A percentile compares a stretch with the other conserved stretches of the same genome.
phyloP scores from a whole-genome alignment of 2,329 filamentous ascomycete genomes.

The Penicillium paneum region DNA sequence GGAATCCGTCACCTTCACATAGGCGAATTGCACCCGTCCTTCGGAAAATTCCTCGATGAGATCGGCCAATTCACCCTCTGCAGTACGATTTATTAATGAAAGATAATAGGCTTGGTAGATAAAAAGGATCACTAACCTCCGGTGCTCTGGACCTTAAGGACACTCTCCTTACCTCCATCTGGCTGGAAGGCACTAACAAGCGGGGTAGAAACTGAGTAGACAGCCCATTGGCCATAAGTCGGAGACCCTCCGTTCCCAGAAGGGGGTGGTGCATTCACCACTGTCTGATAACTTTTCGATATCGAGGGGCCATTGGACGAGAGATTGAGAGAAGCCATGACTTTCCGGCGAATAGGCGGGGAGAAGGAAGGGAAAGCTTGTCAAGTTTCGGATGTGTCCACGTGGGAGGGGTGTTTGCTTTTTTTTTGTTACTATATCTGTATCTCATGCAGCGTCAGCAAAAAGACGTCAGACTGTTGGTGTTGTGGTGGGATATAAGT shows the following conservation, averaged over 20 bases:
- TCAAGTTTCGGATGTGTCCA: background rate
- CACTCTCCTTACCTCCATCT: conserved; percentile 83
- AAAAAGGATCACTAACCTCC: conserved; percentile 60
- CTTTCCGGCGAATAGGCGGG: conserved; percentile 10
- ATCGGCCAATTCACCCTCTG: conserved; percentile 86
- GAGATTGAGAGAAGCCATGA: conserved; percentile 76
- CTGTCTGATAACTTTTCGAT: conserved; percentile 67
- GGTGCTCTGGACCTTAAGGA: conserved; percentile 88
- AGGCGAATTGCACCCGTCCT: conserved; percentile 93
- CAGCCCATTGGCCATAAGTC: conserved; percentile 86
- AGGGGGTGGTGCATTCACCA: conserved; percentile 60
- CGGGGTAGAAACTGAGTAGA: conserved; percentile 90
- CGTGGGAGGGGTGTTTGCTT: conserved; percentile 2
- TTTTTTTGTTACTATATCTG: background rate
- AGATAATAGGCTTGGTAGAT: background rate
- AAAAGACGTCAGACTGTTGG: background rate
- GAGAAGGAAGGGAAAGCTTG: conserved; percentile 2
- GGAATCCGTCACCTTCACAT: conserved; percentile 92
- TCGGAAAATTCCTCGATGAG: conserved; percentile 96
- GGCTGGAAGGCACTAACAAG: conserved; percentile 87
- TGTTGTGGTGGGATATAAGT: background rate
- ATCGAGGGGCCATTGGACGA: conserved; percentile 80
- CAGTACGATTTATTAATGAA: background rate
- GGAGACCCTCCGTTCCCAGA: conserved; percentile 64
- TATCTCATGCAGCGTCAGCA: conserved; percentile 1